Evolutionary conservation across 352 stramenopile species (phyloP).

Genomic region (Phytophthora nicotianae): DNA sequence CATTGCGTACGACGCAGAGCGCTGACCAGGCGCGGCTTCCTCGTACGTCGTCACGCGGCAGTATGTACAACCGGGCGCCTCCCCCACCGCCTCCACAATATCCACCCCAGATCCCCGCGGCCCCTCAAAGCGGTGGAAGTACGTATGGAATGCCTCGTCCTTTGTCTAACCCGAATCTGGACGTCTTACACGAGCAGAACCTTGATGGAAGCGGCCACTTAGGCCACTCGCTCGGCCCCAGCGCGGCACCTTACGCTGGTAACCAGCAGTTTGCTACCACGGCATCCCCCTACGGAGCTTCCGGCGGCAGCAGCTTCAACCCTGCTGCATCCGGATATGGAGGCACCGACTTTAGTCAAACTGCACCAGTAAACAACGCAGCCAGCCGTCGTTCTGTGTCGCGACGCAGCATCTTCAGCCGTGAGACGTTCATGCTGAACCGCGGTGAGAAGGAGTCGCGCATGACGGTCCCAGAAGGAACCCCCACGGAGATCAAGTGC

Average conservation of each 20-base stretch:
- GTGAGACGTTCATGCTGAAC: conserved; percentile 78
- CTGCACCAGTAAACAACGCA: conserved; percentile 31
- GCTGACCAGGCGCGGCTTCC: conserved; percentile 33
- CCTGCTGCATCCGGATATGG: conserved; percentile 26
- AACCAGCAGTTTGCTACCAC: conserved; percentile 39
- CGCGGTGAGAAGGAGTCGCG: conserved; percentile 71
- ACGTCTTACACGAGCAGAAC: conserved; percentile 44
- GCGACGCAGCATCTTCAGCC: conserved; percentile 77
- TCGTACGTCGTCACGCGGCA: conserved; percentile 45
- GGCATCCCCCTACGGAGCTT: conserved; percentile 23
- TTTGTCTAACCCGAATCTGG: conserved; percentile 71
- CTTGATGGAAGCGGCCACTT: conserved; percentile 45
- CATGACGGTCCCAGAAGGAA: conserved; percentile 62
- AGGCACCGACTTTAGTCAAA: conserved; percentile 40
- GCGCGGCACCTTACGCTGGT: conserved; percentile 34
- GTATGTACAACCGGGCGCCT: conserved; percentile 65
- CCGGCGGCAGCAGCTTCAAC: conserved; percentile 31
- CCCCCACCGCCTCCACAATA: conserved; percentile 64
- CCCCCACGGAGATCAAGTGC: conserved; percentile 65
- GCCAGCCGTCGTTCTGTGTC: conserved; percentile 54
- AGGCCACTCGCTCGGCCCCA: conserved; percentile 74
- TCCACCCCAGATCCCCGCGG: conserved; percentile 42
- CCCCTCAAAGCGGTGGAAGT: conserved; percentile 13
- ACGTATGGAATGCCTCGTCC: conserved; percentile 51
- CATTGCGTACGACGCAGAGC: conserved; percentile 27